Conservation (phyloP, 768 basidiomycete genomes). For the Roridomyces roridus region DNA sequence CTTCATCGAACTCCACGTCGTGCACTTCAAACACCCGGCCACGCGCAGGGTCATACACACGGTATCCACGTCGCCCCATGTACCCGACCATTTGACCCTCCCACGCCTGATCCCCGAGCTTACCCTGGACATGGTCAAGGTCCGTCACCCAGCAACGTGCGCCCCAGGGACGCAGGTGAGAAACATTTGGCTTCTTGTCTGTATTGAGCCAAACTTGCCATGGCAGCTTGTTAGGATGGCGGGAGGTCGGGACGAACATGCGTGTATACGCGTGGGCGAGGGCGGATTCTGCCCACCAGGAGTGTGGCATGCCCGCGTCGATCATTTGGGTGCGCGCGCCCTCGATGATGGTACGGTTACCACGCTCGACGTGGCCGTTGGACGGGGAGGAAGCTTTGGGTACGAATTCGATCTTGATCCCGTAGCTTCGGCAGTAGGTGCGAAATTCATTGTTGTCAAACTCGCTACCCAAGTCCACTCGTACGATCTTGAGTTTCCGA, state of each 20-base stretch:
- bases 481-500: conserved; percentile 14
- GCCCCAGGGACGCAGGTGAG: conserved; percentile 22
- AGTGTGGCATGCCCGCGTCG: neutral
- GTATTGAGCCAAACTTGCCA: conserved; percentile 11
- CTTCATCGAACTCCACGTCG: conserved; percentile 18
- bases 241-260: conserved; percentile 28
- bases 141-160: conserved; percentile 21
- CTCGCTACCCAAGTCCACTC: conserved; percentile 33
- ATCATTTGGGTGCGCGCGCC: conserved; percentile 9
- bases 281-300: neutral
- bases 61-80: conserved; percentile 21
- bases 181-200: conserved; percentile 11
- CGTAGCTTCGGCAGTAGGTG: conserved; percentile 16
- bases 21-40: conserved; percentile 8
- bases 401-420: conserved; percentile 20
- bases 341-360: conserved; percentile 29
- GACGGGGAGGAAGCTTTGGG: conserved; percentile 28
- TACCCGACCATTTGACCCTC: conserved; percentile 22
- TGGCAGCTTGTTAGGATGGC: conserved; percentile 14
- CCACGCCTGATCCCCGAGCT: conserved; percentile 21
- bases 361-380: conserved; percentile 31
- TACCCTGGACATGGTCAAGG: conserved; percentile 14
- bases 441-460: conserved; percentile 28
- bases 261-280: conserved; percentile 25
- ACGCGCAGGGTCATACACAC: conserved; percentile 6